Base-by-base conservation (phyloP, 192 early-diverging fungal genomes). In the Backusella westeae region DNA sequence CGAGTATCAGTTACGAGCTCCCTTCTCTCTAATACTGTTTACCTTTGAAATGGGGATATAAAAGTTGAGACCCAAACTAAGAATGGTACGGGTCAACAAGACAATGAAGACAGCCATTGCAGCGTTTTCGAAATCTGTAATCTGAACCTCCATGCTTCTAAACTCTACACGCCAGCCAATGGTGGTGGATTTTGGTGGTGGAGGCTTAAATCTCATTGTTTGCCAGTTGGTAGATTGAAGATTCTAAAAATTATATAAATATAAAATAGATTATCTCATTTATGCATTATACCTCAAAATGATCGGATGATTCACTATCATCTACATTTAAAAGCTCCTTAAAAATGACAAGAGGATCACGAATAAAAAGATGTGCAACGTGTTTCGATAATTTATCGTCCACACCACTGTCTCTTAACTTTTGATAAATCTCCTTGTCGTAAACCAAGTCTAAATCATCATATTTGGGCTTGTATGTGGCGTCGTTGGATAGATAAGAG, bases 201-300 rank as follows among this genome's bases (percentile, higher is more conserved):
- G 98, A 39, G 96, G 96, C 86, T 99, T 99, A 88, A 99, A 99
- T 8, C 98, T 92, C 90, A 98, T 93, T 17, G 96, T 97, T 86
- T 99, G 98, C 98, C 98, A 99, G 84, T 99, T 99, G 56, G 98
- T 99, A n/a, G 93, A 95, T 87, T 99, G 98, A 44, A 99, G 89
- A 83, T 99, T 99, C 84, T 89, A 69, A 12, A 12, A 12, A 36
- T 19, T 0, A 42, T 7, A 17, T 29, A 29, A 38, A 44, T 19
- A 29, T 29, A 6, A 63, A 29, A 38, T 19, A 26, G 0, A 44
- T 39, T 2, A 6, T 7, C 10, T 2, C 17, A 36, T n/a, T n/a
- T 49, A 49, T 42, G 5, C 26, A 32, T 42, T 32, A 49, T 75
- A 90, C 89, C 77, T 99, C 98, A 89, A 99, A 99, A 77, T 99